These are phyloP conservation scores for Juncus effusus DNA, from an alignment of 176 grass and related monocot species.

Conservation along the genomic window DNA sequence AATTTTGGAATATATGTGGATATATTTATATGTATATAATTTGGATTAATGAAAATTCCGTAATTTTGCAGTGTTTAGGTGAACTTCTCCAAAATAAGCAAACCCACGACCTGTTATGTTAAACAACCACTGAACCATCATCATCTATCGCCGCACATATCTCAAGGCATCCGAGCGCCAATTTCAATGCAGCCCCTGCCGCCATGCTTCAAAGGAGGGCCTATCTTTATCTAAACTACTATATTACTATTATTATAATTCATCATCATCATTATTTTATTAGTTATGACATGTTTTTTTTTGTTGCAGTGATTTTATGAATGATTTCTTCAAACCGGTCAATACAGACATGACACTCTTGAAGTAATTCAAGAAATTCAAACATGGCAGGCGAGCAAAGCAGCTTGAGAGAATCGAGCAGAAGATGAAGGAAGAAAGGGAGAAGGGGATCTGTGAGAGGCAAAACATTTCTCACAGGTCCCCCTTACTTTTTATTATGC, in stretches of 20 bases:
- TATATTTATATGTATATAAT: no score
- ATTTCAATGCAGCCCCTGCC: neutral
- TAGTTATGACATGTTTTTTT: conserved; percentile 17
- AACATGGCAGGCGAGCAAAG: conserved; percentile 87
- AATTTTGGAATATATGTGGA: no score
- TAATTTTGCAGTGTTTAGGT: no score
- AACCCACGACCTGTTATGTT: no score
- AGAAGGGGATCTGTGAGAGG: conserved; percentile 92
- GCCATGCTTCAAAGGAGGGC: conserved; percentile 7
- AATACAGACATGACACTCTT: conserved; percentile 73
- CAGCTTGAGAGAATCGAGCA: conserved; percentile 99
- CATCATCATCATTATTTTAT: neutral
- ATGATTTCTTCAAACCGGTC: conserved; percentile 89
- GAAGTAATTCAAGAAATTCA: conserved; percentile 80
- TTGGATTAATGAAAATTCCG: no score
- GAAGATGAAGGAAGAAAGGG: conserved; percentile 99
- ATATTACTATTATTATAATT: neutral
- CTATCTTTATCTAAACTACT: conserved; percentile 27
- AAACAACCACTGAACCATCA: no score
- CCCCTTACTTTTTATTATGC: no score
- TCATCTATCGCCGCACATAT: no score
- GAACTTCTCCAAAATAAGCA: no score
- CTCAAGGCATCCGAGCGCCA: conserved; percentile 46
- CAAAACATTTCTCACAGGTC: conserved; percentile 93
- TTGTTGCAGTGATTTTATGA: conserved; percentile 77